Conservation (phyloP, 1,284 basidiomycete genomes). For the Ceratobasidium sp. region DNA sequence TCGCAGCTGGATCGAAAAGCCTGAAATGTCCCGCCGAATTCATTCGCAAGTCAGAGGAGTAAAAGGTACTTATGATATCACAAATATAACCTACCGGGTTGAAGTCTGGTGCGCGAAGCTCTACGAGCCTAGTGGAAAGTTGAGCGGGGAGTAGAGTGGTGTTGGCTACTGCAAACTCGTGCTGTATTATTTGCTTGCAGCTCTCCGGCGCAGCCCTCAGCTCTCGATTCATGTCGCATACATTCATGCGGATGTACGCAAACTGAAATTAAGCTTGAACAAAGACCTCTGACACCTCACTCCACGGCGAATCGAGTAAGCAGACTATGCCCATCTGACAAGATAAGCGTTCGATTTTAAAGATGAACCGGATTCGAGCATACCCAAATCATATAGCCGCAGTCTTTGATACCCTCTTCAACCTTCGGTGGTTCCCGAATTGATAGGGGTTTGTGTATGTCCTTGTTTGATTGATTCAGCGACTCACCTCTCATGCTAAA, state of each 20-base stretch:
- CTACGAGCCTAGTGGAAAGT: neutral
- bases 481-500: too few species aligned
- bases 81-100: neutral
- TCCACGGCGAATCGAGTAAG: neutral
- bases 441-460: neutral
- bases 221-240: neutral
- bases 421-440: neutral
- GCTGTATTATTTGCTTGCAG: neutral
- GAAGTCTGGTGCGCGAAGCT: neutral
- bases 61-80: neutral
- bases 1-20: neutral
- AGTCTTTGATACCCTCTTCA: neutral
- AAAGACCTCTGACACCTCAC: neutral
- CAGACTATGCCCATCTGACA: neutral
- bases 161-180: neutral
- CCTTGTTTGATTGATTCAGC: too few species aligned
- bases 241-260: neutral
- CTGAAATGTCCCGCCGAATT: neutral
- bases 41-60: too few species aligned
- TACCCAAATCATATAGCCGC: neutral
- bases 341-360: neutral
- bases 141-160: neutral
- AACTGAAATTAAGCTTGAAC: neutral
- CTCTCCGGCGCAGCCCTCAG: neutral
- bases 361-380: neutral